phyloP scores from a whole-genome alignment of 164 flowering plant genomes.

The Stephania yunnanensis region DNA sequence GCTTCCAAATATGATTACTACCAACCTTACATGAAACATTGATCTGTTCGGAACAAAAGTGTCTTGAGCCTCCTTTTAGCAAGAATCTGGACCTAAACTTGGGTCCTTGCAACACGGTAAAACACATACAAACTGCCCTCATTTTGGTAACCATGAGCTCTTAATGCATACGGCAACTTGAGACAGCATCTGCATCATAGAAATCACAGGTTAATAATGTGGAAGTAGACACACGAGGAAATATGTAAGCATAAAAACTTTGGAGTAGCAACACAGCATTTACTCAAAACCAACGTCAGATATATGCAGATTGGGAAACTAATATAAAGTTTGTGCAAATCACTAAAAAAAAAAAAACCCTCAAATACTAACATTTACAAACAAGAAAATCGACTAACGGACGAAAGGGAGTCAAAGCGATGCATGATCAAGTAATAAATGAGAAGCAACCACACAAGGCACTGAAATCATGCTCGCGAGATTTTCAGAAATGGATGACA shows the following conservation, averaged over 20 bases:
- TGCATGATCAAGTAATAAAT: no score
- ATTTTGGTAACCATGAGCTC: constrained; percentile 24
- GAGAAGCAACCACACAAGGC: no score
- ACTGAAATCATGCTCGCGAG: no score
- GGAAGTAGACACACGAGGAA: no score
- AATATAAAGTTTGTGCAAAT: no score
- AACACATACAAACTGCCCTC: constrained; percentile 48
- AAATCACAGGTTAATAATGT: constrained; percentile 1
- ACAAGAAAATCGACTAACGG: no score
- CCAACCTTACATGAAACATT: constrained; percentile 20
- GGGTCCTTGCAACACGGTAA: constrained; percentile 49
- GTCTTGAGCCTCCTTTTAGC: constrained; percentile 6
- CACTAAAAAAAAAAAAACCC: no score
- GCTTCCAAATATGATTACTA: constrained; percentile 24
- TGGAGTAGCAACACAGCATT: neutral
- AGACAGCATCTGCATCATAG: constrained; percentile 15
- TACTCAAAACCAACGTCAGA: neutral
- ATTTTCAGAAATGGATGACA: no score
- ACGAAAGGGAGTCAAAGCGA: no score
- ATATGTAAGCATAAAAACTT: neutral
- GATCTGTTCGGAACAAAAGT: constrained; percentile 23
- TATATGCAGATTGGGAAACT: no score
- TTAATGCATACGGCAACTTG: neutral
- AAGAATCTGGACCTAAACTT: constrained; percentile 32
- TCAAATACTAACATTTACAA: no score